Base-by-base conservation (phyloP, 805 yeast genomes). In the Komagataella mondaviorum region DNA sequence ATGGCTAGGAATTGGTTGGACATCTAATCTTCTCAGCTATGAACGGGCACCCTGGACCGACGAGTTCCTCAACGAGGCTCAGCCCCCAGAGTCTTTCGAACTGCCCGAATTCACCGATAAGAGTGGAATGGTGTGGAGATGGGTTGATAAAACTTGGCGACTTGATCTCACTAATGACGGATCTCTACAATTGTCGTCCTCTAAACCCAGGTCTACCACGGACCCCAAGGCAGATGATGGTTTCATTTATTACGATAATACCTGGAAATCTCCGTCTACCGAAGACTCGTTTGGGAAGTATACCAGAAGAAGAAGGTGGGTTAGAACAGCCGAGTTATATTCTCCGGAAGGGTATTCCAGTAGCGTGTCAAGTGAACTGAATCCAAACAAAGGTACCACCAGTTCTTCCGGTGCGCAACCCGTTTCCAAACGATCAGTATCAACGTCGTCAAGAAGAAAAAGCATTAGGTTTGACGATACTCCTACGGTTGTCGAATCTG, bases 1-100 rank as follows among this genome's bases (percentile, higher is more conserved):
- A 60, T 91, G 99, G 99, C 73, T 91, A 45, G 98, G 97, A 12
- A 87, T 91, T 59, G 99, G 99, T 10, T 91, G 99, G 99, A 91
- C 98, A 0, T 74, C 95, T 14, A 89, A 89, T 61, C 73, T 93
- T 63, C 73, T 93, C 55, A 83, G 95, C 49, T 91, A 91, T 63
- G 99, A 91, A 68, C 77, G 99, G 62, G 83, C 96, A 0, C 84
- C 98, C 3, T 91, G 98, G 97, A 90, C 98, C 0, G 99, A 91
- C 63, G 97, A 90, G 64, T 90, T 89, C 61, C 71, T 89, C 55
- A 91, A 90, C 65, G 96, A 89, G 63, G 77, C 88, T 1, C 80
- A 85, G 5, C 72, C 89, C 6, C 83, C 90, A 17, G 93, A 85
- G 5, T 68, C 74, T 17, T 91, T 91, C 66, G 80, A 81, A 63